Conservation (phyloP, 106 monocot species). For the Allium sativum region DNA sequence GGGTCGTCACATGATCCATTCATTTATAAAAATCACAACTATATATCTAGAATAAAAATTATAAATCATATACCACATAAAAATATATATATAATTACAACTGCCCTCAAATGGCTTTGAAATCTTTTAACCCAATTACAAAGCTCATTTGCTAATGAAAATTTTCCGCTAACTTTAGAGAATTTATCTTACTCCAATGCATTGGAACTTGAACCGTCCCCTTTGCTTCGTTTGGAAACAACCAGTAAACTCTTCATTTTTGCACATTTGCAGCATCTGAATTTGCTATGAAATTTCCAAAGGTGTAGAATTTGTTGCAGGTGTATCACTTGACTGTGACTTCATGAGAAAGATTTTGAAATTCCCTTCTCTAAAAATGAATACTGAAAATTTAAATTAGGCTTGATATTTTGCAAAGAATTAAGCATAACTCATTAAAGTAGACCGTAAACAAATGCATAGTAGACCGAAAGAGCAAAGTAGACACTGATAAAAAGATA, state of each 20-base stretch:
- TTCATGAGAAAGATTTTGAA: slow-evolving; percentile 3
- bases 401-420: background rate
- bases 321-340: slow-evolving; percentile 6
- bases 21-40: no score
- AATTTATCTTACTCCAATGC: slow-evolving; percentile 7
- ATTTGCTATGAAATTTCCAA: slow-evolving; percentile 10
- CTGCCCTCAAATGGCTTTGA: no score
- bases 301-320: slow-evolving; percentile 11
- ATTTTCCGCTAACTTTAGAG: slow-evolving; percentile 31
- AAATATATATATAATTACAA: no score
- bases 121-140: no score
- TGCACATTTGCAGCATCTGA: slow-evolving; percentile 5
- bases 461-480: no score
- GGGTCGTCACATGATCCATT: no score
- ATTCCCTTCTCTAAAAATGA: slow-evolving; percentile 27
- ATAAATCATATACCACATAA: no score
- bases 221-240: slow-evolving; percentile 19
- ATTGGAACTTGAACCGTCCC: slow-evolving; percentile 3
- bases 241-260: slow-evolving; percentile 11
- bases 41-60: no score
- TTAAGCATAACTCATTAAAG: no score
- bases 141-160: no score
- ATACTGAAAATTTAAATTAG: background rate
- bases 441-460: no score
- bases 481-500: no score